These are phyloP conservation scores for Citrus sp. DNA, from an alignment of 345 rosid species.

Conservation along the genomic window DNA sequence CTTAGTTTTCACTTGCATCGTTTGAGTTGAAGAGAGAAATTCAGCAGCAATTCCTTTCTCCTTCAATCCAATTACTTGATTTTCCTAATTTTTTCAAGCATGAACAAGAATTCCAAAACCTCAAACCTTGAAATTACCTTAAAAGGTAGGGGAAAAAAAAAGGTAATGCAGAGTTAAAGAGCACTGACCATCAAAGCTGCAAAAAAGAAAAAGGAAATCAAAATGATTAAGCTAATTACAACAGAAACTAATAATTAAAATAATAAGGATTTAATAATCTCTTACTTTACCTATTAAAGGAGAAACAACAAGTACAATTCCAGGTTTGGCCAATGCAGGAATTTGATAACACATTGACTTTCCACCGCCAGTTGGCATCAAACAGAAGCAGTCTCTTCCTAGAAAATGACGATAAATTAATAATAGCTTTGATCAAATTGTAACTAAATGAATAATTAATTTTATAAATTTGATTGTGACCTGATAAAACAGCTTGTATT, in stretches of 20 bases:
- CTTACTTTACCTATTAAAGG: slow-evolving; percentile 73
- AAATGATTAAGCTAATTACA: background rate
- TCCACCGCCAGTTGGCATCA: slow-evolving; percentile 99
- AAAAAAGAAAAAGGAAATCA: slow-evolving; percentile 9
- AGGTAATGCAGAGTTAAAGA: background rate
- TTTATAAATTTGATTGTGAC: slow-evolving; percentile 16
- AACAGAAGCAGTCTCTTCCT: slow-evolving; percentile 93
- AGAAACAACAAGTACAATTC: slow-evolving; percentile 91
- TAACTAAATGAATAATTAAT: background rate
- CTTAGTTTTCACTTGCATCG: slow-evolving; percentile 57
- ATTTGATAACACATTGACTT: slow-evolving; percentile 97
- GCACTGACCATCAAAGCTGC: slow-evolving; percentile 89
- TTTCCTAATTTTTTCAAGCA: slow-evolving; percentile 48
- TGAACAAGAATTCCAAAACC: background rate
- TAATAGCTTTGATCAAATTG: background rate
- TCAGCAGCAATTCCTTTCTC: slow-evolving; percentile 93
- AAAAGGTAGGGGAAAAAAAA: background rate
- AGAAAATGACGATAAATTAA: background rate
- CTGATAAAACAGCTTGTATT: slow-evolving; percentile 80
- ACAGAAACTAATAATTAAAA: background rate
- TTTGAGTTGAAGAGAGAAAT: slow-evolving; percentile 81
- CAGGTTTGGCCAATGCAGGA: slow-evolving; percentile 81
- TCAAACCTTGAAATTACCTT: background rate
- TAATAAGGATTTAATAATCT: background rate
- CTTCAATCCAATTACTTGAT: slow-evolving; percentile 83